A percentile compares a stretch with the other conserved stretches of the same genome.
Evolutionary conservation across 768 basidiomycete genomes (phyloP).

Genomic region (Pulveroboletus ravenelii): DNA sequence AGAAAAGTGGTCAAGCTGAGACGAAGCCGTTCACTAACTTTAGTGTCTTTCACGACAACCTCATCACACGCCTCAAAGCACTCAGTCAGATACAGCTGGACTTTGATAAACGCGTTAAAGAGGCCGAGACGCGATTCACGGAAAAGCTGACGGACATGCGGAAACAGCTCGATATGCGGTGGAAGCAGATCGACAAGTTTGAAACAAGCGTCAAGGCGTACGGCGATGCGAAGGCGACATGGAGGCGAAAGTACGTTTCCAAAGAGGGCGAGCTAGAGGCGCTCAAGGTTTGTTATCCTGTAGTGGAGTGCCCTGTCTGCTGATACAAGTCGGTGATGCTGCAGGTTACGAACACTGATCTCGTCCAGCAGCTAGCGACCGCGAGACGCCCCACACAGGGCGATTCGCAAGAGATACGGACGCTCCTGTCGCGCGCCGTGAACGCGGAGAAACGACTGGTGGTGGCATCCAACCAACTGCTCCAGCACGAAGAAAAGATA

Average conservation of each 20-base stretch:
- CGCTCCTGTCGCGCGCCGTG: constrained; percentile 65
- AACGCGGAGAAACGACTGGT: constrained; percentile 88
- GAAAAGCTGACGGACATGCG: constrained; percentile 77
- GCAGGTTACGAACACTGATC: constrained; percentile 69
- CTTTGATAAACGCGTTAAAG: constrained; percentile 83
- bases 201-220: constrained; percentile 80
- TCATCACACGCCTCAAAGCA: constrained; percentile 80
- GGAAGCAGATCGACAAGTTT: constrained; percentile 92
- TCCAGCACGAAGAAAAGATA: constrained; percentile 80
- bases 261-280: constrained; percentile 91
- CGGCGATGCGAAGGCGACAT: constrained; percentile 73
- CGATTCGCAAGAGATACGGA: constrained; percentile 66
- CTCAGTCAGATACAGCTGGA: constrained; percentile 80
- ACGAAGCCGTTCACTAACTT: constrained; percentile 95
- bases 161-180: constrained; percentile 81
- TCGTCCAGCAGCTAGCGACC: constrained; percentile 62
- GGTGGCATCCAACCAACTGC: constrained; percentile 79
- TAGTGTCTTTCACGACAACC: constrained; percentile 88
- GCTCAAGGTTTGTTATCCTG: constrained; percentile 56
- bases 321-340: not conserved
- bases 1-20: constrained; percentile 70
- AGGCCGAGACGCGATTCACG: constrained; percentile 64
- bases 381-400: constrained; percentile 55
- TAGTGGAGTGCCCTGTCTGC: not conserved
- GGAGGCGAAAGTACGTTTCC: constrained; percentile 75